Conservation (phyloP, 805 yeast species). For the Suhomyces faveliae region DNA sequence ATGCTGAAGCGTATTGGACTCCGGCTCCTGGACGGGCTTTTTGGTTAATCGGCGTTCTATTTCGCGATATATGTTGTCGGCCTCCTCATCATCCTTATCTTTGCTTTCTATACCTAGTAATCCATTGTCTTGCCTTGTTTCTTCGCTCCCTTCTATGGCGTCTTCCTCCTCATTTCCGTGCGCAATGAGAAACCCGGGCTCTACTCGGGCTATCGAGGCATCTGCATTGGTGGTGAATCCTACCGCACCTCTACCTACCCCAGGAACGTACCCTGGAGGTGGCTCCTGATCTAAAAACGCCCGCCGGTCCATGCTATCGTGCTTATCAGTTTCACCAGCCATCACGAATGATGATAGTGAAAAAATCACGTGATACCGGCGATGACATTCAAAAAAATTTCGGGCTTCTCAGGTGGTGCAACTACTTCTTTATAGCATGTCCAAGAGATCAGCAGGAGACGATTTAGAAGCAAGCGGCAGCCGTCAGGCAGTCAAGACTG, state of each 20-base stretch:
- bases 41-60: slow-evolving; percentile 56
- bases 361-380: neutral
- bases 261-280: slow-evolving; percentile 89
- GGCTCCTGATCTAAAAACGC: slow-evolving; percentile 79
- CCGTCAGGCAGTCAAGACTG: slow-evolving; percentile 34
- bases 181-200: slow-evolving; percentile 20
- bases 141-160: slow-evolving; percentile 32
- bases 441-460: slow-evolving; percentile 51
- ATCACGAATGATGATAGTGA: neutral
- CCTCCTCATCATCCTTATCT: slow-evolving; percentile 70
- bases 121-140: slow-evolving; percentile 17
- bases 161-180: slow-evolving; percentile 23
- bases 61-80: slow-evolving; percentile 63
- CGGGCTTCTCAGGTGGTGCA: neutral
- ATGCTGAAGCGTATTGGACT: neutral
- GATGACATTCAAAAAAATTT: neutral
- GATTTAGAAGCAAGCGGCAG: slow-evolving; percentile 21
- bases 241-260: slow-evolving; percentile 91
- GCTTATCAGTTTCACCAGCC: neutral
- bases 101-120: slow-evolving; percentile 20
- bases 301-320: slow-evolving; percentile 5
- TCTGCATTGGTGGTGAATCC: slow-evolving; percentile 90
- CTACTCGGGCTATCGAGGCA: slow-evolving; percentile 41
- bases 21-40: slow-evolving; percentile 10
- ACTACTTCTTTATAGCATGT: slow-evolving; percentile 29